Evolutionary conservation across 2,329 filamentous ascomycete species (phyloP).

Genomic region (Macroventuria anomochaeta): DNA sequence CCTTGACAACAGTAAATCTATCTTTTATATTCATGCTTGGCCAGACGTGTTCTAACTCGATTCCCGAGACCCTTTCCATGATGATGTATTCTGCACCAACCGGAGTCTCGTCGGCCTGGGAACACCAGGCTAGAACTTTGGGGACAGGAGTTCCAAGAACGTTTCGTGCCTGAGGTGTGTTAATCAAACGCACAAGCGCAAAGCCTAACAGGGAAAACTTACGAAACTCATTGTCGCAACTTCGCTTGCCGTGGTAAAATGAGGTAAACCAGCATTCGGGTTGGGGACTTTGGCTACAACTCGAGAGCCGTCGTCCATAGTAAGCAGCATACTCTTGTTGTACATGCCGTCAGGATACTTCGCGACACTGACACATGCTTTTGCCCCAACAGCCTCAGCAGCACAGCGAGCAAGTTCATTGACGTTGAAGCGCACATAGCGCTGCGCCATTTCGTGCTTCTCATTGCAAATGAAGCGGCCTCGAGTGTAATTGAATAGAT

Average conservation of each 20-base stretch:
- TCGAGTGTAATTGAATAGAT: constrained; percentile 39
- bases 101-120: constrained; percentile 31
- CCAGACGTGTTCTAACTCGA: constrained; percentile 43
- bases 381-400: constrained; percentile 33
- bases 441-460: constrained; percentile 26
- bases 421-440: constrained; percentile 38
- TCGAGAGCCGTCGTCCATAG: constrained; percentile 45
- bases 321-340: constrained; percentile 46
- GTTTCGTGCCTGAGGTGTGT: constrained; percentile 34
- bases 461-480: constrained; percentile 39
- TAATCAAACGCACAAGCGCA: neutral
- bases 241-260: constrained; percentile 48
- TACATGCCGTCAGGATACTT: constrained; percentile 45
- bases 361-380: constrained; percentile 32
- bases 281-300: constrained; percentile 49
- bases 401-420: constrained; percentile 34
- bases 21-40: constrained; percentile 32
- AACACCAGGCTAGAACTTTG: constrained; percentile 44
- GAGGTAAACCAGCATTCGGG: constrained; percentile 44
- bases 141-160: constrained; percentile 43
- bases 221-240: constrained; percentile 50
- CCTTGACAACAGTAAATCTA: constrained; percentile 33
- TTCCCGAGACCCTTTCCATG: constrained; percentile 39
- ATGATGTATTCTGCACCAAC: constrained; percentile 46
- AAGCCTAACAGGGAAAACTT: constrained; percentile 12